A percentile compares a stretch with the other conserved stretches of the same genome.
Conservation (phyloP, 768 basidiomycete genomes). For the Pulveroboletus sp. region DNA sequence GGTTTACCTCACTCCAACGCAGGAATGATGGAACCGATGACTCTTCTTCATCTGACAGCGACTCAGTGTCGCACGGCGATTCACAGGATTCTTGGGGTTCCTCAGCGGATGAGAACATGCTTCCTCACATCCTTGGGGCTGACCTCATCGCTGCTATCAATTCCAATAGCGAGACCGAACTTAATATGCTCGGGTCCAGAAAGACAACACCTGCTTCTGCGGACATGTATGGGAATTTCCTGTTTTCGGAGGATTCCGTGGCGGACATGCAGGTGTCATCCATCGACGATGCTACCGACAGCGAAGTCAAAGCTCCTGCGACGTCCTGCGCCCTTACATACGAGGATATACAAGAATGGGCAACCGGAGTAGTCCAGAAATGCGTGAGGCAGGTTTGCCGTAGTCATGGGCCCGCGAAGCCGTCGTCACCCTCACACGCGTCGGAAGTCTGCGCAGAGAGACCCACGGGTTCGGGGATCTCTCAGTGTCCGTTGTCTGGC, state of each 20-base stretch:
- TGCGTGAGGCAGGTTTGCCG: constrained; percentile 16
- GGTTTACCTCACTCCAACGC: neutral
- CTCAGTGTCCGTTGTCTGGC: constrained; percentile 23
- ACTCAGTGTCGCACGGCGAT: constrained; percentile 15
- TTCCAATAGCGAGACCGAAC: constrained; percentile 23
- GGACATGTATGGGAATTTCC: constrained; percentile 5
- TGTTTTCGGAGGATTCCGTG: constrained; percentile 16
- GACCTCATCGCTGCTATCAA: constrained; percentile 28
- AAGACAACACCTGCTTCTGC: neutral
- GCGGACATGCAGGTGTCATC: constrained; percentile 22
- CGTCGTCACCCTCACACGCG: constrained; percentile 23
- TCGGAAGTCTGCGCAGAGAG: constrained; percentile 28
- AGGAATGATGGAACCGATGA: neutral
- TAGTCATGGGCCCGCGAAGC: constrained; percentile 6
- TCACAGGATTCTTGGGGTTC: constrained; percentile 21
- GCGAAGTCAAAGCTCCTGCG: constrained; percentile 6
- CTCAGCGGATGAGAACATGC: constrained; percentile 17
- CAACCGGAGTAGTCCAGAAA: constrained; percentile 24
- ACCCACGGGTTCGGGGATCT: constrained; percentile 18
- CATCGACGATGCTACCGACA: constrained; percentile 5
- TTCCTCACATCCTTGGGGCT: constrained; percentile 25
- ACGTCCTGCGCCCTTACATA: constrained; percentile 14
- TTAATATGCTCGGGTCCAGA: constrained; percentile 9
- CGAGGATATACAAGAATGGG: constrained; percentile 27
- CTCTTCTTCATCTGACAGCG: constrained; percentile 15